These are phyloP conservation scores for Sutorius australiensis DNA, from an alignment of 768 basidiomycete species.

Conservation along the genomic window DNA sequence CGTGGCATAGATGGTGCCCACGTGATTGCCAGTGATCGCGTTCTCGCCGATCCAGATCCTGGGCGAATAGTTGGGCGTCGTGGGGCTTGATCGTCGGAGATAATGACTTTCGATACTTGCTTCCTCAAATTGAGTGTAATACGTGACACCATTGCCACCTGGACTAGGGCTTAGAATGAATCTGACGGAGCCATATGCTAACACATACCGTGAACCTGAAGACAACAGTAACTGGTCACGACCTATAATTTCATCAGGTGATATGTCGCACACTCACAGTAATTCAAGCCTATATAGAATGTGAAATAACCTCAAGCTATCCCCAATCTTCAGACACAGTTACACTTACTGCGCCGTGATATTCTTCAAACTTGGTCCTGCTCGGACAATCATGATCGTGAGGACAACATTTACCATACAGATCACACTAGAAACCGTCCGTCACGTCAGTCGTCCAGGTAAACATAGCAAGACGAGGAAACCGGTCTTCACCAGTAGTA, in stretches of 20 bases:
- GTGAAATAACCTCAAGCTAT: neutral
- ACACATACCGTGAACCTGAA: slow-evolving; percentile 13
- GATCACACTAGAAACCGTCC: slow-evolving; percentile 30
- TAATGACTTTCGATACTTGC: slow-evolving; percentile 7
- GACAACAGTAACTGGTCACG: slow-evolving; percentile 33
- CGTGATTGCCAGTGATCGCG: neutral
- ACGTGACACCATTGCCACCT: slow-evolving; percentile 66
- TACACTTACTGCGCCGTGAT: slow-evolving; percentile 32
- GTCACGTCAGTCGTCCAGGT: neutral
- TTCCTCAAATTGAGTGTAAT: slow-evolving; percentile 61
- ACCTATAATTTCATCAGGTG: slow-evolving; percentile 19
- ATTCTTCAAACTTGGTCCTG: slow-evolving; percentile 32
- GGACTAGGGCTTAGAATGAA: slow-evolving; percentile 3
- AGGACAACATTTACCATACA: slow-evolving; percentile 37
- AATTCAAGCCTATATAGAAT: slow-evolving; percentile 32
- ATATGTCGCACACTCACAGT: slow-evolving; percentile 32
- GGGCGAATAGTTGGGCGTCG: neutral
- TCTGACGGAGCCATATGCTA: neutral
- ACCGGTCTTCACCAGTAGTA: slow-evolving; percentile 31
- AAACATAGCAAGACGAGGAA: neutral
- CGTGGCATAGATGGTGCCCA: neutral
- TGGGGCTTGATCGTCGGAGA: neutral
- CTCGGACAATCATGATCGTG: slow-evolving; percentile 36
- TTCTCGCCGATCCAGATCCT: neutral
- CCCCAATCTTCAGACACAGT: neutral